Percentiles rank a stretch among this genome's conserved stretches.
Evolutionary conservation across 1,284 basidiomycete species (phyloP).

Genomic region (Moesziomyces aphidis): DNA sequence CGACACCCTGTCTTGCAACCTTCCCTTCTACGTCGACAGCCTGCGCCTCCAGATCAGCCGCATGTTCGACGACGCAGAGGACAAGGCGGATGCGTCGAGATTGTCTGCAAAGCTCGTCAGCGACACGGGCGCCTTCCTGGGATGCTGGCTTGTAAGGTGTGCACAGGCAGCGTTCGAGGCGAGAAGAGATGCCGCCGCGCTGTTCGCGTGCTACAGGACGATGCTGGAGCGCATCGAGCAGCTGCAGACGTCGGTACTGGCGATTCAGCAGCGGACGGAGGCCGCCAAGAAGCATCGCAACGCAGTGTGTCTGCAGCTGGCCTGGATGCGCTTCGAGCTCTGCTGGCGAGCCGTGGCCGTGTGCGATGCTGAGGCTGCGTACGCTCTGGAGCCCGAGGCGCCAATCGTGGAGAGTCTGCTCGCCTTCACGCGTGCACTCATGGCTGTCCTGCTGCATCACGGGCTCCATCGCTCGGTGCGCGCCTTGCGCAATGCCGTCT

Average conservation of each 20-base stretch:
- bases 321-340: conserved; percentile 59
- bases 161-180: conserved; percentile 1
- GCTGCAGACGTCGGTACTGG: conserved; percentile 27
- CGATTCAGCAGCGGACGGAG: conserved; percentile 3
- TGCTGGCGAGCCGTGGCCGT: conserved; percentile 48
- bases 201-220: conserved; percentile 30
- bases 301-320: conserved; percentile 30
- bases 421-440: conserved; percentile 33
- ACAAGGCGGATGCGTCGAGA: background rate
- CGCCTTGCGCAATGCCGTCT: conserved; percentile 21
- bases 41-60: conserved; percentile 27
- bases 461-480: conserved; percentile 52
- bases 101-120: conserved; percentile 12
- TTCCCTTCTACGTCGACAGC: conserved; percentile 27
- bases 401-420: conserved; percentile 36
- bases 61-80: background rate
- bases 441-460: conserved; percentile 51
- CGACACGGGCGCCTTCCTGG: conserved; percentile 27
- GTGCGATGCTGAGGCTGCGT: conserved; percentile 20
- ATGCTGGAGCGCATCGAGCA: conserved; percentile 27
- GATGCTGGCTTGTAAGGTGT: conserved; percentile 28
- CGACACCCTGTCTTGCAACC: conserved; percentile 9
- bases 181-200: background rate
- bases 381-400: conserved; percentile 60
- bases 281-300: conserved; percentile 13